Evolutionary conservation across 345 rosid genomes (phyloP), one percentile per base, ranked within the genome.

Genomic region (Conringia planisiliqua): DNA sequence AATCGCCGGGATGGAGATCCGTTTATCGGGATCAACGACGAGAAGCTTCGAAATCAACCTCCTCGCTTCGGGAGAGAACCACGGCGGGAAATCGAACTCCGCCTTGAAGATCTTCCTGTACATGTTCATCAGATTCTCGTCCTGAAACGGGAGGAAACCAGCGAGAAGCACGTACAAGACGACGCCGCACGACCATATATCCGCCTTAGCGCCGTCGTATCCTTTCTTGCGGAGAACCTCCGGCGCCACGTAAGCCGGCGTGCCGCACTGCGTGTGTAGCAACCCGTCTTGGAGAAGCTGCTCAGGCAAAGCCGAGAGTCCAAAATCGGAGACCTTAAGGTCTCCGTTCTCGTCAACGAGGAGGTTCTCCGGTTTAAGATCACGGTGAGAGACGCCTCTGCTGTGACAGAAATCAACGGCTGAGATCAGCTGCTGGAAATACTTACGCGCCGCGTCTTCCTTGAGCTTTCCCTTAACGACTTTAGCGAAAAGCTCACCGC

Each of bases 131-230:
- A 90, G 14, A 71, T 90, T 92, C 73, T 83, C 89, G 0, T 89
- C 93, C 16, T 83, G 92, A 60, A 90, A 93, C 0, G 98, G 97
- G 26, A 93, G 75, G 26, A 59, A 70, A 0, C 90, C 96, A 0
- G 97, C 86, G 10, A 93, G 78, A 1, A 93, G 82, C 1, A 89
- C 91, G 71, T 79, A 89, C 36, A 89, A 66, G 14, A 93, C 79
- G 0, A 93, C 97, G 8, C 98, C 98, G 36, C 98, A 93, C 0
- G 98, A 93, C 97, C 98, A 93, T 2, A 85, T 68, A 78, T 88
- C 98, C 1, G 87, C 89, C 62, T 78, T 89, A 4, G 90, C 80
- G 5, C 98, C 98, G 62, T 89, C 95, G 79, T 92, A 92, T 7
- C 97, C 96, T 26, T 83, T 92, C 83, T 83, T 89, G 43, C 93